A percentile compares a stretch with the other conserved stretches of the same genome.
These are phyloP conservation scores for Zasmidium citrigriseum DNA, from an alignment of 2,329 filamentous ascomycete species.

Conservation along the genomic window DNA sequence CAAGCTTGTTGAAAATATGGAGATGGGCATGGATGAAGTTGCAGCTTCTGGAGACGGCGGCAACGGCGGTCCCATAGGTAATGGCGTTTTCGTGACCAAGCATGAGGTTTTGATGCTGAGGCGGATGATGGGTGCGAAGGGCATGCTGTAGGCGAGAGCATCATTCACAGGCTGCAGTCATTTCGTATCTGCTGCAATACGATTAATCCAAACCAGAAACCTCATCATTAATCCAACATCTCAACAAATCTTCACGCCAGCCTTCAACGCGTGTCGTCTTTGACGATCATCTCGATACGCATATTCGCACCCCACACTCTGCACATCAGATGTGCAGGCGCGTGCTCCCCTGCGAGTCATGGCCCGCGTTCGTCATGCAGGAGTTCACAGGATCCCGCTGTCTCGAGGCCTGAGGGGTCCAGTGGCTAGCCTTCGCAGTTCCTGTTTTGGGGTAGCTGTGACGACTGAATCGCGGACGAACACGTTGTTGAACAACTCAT, in stretches of 20 bases:
- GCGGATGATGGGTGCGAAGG: slow-evolving; percentile 33
- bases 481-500: neutral
- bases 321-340: neutral
- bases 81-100: slow-evolving; percentile 54
- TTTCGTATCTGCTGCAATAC: too few relatives aligned
- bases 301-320: neutral
- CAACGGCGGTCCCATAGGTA: slow-evolving; percentile 28
- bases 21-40: slow-evolving; percentile 31
- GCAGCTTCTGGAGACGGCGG: slow-evolving; percentile 9
- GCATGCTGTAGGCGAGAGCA: neutral
- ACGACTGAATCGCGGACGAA: neutral
- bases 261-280: too few relatives aligned
- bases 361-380: neutral
- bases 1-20: slow-evolving; percentile 50
- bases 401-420: neutral
- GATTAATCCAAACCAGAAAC: too few relatives aligned
- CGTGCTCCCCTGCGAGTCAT: neutral
- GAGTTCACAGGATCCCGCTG: neutral
- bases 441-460: neutral
- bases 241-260: too few relatives aligned
- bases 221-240: too few relatives aligned
- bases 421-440: neutral
- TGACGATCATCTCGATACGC: neutral
- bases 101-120: slow-evolving; percentile 54
- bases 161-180: too few relatives aligned